Base-by-base conservation (phyloP, 1,284 basidiomycete genomes). In the Trichosporon sp. region DNA sequence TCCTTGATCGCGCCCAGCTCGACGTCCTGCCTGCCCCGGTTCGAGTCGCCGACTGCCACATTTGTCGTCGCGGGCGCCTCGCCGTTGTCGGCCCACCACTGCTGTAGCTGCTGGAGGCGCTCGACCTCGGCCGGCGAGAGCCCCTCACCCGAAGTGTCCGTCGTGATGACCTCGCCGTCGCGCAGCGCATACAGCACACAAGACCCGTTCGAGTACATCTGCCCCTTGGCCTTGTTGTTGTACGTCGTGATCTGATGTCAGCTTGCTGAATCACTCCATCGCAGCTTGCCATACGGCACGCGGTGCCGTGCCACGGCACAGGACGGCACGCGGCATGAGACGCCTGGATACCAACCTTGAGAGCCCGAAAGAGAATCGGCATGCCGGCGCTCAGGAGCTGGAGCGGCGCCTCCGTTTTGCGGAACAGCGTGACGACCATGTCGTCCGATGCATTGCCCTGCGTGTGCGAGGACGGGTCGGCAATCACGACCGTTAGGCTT, bases 171-270 rank as follows among this genome's bases (percentile, higher is more conserved):
- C 32, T 35, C 61, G 12, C 37, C n/a, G 26, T 54, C 63, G 16
- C 26, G 10, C 10, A 68, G 35, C 6, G 65, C 31, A 21, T 31
- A 65, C 64, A 68, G 68, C 61, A 67, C 40, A 46, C 61, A 69
- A 10, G 56, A 8, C 4, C 71, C 65, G 51, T 40, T 67, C 14
- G 72, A 51, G 69, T 69, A 79, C 4, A 70, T 68, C 48, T 78
- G 73, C 1, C 75, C 79, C 63, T 81, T 81, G 26, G 71, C 70
- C 51, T 78, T 78, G 8, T 69, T 71, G 3, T 78, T 78, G 65
- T 56, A 81, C 7, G 26, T 40, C 3, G 40, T 65, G 19, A 66
- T 67, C 70, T 74, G 68, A 4, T 8, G 11, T 19, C 59, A 4
- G 31, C n/a, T 1, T 2, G 3, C 14, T 6, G 38, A 11, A 7